phyloP scores from a whole-genome alignment of 2,329 filamentous ascomycete genomes.

The Xylariaceae sp. region DNA sequence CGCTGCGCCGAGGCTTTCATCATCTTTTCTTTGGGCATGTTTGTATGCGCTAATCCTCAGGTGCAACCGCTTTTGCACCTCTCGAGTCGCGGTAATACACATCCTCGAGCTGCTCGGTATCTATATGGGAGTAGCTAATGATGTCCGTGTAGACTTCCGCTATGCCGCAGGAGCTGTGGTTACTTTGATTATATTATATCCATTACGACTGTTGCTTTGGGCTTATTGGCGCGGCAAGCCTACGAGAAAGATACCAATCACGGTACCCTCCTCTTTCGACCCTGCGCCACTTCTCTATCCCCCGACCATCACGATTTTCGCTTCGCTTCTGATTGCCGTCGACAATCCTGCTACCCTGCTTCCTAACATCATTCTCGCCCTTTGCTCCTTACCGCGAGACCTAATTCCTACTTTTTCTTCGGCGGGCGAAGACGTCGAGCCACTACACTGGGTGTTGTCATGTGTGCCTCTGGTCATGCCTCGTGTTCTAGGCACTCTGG shows the following conservation, averaged over 20 bases:
- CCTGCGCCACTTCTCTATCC: conserved; percentile 90
- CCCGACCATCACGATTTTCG: conserved; percentile 66
- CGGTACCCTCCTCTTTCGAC: conserved; percentile 74
- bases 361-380: conserved; percentile 74
- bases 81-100: conserved; percentile 46
- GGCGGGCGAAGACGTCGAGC: conserved; percentile 52
- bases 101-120: not conserved
- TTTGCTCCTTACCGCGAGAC: conserved; percentile 68
- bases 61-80: conserved; percentile 41
- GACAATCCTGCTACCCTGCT: conserved; percentile 59
- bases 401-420: conserved; percentile 62
- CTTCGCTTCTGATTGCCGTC: conserved; percentile 67
- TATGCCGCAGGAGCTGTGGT: conserved; percentile 33
- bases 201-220: conserved; percentile 52
- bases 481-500: conserved; percentile 15
- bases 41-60: conserved; percentile 44
- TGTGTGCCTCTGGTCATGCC: conserved; percentile 58
- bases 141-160: conserved; percentile 37
- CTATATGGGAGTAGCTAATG: conserved; percentile 4
- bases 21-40: conserved; percentile 43
- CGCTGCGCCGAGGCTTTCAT: conserved; percentile 50
- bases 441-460: conserved; percentile 74
- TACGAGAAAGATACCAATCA: conserved; percentile 38
- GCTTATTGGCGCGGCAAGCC: conserved; percentile 38
- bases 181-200: conserved; percentile 49